A percentile compares a stretch with the other conserved stretches of the same genome.
phyloP scores from a whole-genome alignment of 78 protist species.

The Creolimax fragrantissima region DNA sequence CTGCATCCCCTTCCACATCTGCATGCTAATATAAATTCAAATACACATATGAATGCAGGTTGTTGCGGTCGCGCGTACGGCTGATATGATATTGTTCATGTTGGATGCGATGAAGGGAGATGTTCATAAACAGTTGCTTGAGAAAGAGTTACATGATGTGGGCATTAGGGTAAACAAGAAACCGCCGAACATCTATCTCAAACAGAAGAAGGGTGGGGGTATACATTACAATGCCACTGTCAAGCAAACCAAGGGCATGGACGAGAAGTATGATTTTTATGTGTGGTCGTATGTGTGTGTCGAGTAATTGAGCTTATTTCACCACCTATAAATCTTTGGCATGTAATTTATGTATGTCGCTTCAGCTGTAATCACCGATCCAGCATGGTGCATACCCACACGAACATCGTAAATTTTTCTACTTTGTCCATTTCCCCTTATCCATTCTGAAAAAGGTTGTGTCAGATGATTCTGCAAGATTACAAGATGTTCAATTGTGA shows the following conservation, averaged over 20 bases:
- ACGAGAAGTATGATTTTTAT: not conserved
- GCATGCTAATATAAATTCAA: not conserved
- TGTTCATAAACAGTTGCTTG: constrained; percentile 17
- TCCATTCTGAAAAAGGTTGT: not conserved
- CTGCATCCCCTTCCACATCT: not conserved
- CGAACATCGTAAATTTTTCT: no score
- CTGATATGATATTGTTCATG: constrained; percentile 84
- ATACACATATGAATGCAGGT: constrained; percentile 32
- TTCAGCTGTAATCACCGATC: no score
- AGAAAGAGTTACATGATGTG: constrained; percentile 70
- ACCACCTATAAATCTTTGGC: no score
- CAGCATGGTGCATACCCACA: no score
- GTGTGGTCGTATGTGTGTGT: not conserved
- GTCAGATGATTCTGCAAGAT: not conserved
- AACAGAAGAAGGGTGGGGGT: not conserved
- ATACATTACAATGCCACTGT: not conserved
- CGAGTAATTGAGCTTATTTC: no score
- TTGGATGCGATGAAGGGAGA: constrained; percentile 85
- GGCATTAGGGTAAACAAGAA: constrained; percentile 94
- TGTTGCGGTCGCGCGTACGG: constrained; percentile 77
- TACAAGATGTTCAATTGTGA: constrained; percentile 29
- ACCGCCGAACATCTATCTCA: constrained; percentile 75
- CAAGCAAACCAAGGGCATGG: not conserved
- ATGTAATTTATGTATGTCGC: no score
- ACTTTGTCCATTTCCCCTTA: no score